phyloP scores from a whole-genome alignment of 1,139 yeast genomes.

The Hansenula sp. region DNA sequence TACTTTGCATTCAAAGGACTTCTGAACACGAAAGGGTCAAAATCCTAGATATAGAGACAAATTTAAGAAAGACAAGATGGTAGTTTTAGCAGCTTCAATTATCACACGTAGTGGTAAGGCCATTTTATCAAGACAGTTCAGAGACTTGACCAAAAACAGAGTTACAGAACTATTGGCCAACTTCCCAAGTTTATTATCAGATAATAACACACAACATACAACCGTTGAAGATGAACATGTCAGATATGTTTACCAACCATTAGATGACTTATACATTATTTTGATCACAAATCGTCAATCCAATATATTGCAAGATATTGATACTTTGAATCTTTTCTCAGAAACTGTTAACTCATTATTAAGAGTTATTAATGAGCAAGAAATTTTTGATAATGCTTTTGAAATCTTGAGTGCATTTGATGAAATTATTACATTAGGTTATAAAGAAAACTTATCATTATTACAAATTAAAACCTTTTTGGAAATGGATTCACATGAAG shows the following conservation, averaged over 20 bases:
- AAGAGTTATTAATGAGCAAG: constrained; percentile 75
- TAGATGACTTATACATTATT: constrained; percentile 91
- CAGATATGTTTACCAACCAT: constrained; percentile 92
- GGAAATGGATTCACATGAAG: constrained; percentile 98
- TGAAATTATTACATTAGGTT: constrained; percentile 87
- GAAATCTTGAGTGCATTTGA: constrained; percentile 91
- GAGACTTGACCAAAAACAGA: constrained; percentile 79
- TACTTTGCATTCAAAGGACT: neutral
- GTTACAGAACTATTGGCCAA: constrained; percentile 83
- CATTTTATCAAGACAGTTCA: constrained; percentile 87
- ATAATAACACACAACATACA: constrained; percentile 78
- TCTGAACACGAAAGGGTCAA: neutral
- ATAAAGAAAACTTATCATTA: constrained; percentile 80
- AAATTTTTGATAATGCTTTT: constrained; percentile 79
- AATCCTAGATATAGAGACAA: no score
- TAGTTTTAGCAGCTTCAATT: constrained; percentile 89
- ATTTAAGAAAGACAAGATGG: constrained; percentile 33
- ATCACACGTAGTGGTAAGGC: constrained; percentile 96
- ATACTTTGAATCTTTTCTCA: constrained; percentile 82
- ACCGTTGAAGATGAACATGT: constrained; percentile 92
- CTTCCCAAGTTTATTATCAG: constrained; percentile 78
- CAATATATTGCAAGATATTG: constrained; percentile 91
- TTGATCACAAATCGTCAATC: constrained; percentile 88
- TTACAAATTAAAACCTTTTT: constrained; percentile 85
- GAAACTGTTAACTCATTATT: constrained; percentile 77